Conservation (phyloP, 2,329 filamentous ascomycete genomes). For the Cercospora zeina region DNA sequence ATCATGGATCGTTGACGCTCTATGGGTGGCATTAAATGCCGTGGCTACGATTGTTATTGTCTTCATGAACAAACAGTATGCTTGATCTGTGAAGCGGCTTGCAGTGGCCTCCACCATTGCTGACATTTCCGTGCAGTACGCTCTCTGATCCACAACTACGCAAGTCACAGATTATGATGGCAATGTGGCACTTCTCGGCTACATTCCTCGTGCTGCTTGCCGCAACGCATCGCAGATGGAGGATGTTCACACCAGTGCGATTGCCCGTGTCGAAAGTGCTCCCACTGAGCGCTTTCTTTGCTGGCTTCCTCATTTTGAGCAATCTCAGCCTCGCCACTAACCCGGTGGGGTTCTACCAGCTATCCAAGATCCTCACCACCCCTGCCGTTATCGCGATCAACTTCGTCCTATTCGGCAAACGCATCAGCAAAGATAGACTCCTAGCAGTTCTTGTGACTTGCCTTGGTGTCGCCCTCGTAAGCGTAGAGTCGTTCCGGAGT, state of each 20-base stretch:
- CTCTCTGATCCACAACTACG: constrained; percentile 18
- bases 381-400: constrained; percentile 15
- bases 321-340: constrained; percentile 18
- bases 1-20: constrained; percentile 10
- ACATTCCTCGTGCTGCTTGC: constrained; percentile 14
- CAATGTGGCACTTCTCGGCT: constrained; percentile 19
- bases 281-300: constrained; percentile 19
- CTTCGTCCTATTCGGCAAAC: constrained; percentile 12
- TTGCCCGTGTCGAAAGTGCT: constrained; percentile 14
- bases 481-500: constrained; percentile 12
- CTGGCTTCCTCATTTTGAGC: constrained; percentile 15
- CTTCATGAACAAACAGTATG: constrained; percentile 19
- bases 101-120: not conserved
- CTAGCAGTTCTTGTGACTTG: constrained; percentile 16
- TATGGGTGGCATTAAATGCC: constrained; percentile 17
- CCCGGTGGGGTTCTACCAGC: constrained; percentile 18
- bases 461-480: constrained; percentile 13
- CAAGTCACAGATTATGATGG: constrained; percentile 18
- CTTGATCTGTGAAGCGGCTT: not conserved
- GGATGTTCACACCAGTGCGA: constrained; percentile 14
- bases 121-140: not conserved
- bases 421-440: constrained; percentile 5
- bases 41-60: constrained; percentile 13
- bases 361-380: constrained; percentile 18
- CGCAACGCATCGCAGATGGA: constrained; percentile 11